Base-by-base conservation (phyloP, 805 yeast species). In the Starmerella potacharoeniae region DNA sequence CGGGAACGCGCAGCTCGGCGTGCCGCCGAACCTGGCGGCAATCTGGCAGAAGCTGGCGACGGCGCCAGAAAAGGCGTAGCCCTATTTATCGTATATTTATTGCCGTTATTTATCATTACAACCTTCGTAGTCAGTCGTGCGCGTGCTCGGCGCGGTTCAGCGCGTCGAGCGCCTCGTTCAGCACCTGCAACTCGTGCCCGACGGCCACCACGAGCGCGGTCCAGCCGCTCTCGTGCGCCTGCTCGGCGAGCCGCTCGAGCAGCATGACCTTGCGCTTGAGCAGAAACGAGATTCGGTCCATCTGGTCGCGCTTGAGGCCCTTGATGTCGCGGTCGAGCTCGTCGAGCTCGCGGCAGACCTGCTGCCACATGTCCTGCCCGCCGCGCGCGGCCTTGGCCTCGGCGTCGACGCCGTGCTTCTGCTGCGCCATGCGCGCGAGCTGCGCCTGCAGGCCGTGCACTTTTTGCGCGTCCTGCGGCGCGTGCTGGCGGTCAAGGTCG, bases 141-240 rank as follows among this genome's bases (percentile, higher is more conserved):
- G 31, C 39, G 11, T 10, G 46, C 43, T 48, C 51, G 16, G 44
- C 46, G 9, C 51, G 31, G 22, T 57, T 35, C 4, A 67, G 57
- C 28, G 66, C 57, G 5, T 54, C 56, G 10, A 62, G 54, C 8
- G 67, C 67, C 29, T 60, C 59, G 4, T 55, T 54, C 11, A 67
- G 51, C 2, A 66, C 55, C 35, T 60, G 64, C 16, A 63, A 52
- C 47, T 68, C 71, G 47, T 68, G 71, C 6, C 62, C 61, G 14
- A 68, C 63, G 3, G 69, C 70, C 2, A 66, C 60, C 0, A 60
- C 57, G 30, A 68, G 59, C 4, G 59, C 60, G 9, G 60, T 47
- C 70, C 69, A 66, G n/a, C 60, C 56, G 40, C 55, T 46, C 5
- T 51, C 31, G 30, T 55, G 48, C 7, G 69, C 67, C 2, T 40